These are phyloP conservation scores for Neofusicoccum cordaticola DNA, from an alignment of 2,329 filamentous ascomycete species.

Conservation along the genomic window DNA sequence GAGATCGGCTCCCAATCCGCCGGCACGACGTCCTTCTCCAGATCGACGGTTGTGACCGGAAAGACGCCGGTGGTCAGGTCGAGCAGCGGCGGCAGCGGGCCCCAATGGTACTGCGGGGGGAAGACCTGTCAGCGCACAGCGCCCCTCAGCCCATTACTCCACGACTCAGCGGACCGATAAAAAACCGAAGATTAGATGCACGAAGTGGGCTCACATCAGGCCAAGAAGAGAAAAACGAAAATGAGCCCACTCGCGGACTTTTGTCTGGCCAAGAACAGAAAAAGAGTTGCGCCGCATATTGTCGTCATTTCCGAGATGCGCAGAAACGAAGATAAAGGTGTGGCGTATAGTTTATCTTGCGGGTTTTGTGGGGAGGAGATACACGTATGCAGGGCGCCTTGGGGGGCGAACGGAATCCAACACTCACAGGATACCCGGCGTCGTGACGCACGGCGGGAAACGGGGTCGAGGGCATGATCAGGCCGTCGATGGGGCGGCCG, in stretches of 20 bases:
- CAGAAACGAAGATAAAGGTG: not conserved
- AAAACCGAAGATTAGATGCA: not conserved
- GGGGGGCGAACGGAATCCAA: not conserved
- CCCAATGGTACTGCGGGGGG: not conserved
- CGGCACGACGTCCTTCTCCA: not conserved
- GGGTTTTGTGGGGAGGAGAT: not conserved
- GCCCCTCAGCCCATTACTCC: not conserved
- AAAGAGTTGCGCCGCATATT: not conserved
- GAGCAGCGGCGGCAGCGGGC: not conserved
- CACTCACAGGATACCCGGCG: not conserved
- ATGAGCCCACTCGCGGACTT: not conserved
- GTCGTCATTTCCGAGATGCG: not conserved
- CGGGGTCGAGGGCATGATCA: slow-evolving; percentile 13
- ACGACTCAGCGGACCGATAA: not conserved
- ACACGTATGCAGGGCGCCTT: too few species aligned
- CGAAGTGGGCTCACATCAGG: not conserved
- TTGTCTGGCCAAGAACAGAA: not conserved
- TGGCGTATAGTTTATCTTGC: not conserved
- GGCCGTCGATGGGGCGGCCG: slow-evolving; percentile 17
- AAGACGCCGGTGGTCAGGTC: not conserved
- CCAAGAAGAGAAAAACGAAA: not conserved
- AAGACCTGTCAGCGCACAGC: not conserved
- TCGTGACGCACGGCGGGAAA: not conserved
- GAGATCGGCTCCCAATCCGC: too few species aligned
- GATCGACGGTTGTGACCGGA: not conserved